Base-by-base conservation (phyloP, 2,329 filamentous ascomycete genomes). In the Phyllosticta citribraziliensis region DNA sequence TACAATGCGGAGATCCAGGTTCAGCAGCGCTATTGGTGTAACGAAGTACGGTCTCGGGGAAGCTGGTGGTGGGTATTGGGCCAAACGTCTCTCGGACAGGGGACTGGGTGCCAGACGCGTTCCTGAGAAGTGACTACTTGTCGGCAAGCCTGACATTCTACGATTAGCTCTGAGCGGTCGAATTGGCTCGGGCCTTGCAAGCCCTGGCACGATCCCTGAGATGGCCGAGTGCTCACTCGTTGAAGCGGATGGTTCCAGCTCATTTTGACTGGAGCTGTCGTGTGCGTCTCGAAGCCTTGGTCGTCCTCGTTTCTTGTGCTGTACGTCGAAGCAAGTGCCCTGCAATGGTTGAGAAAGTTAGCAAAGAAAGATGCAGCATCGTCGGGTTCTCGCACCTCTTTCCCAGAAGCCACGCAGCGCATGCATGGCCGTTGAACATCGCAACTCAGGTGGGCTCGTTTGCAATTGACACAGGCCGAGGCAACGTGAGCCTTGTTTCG, bases 401-500 rank as follows among this genome's bases (percentile, higher is more conserved):
- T 94, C 63, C 88, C 88, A 69, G 89, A 90, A 67, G 84, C 84
- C 35, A 88, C 77, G 70, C 89, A 94, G 70, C 89, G 83, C 27
- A 87, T 86, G 70, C 89, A 94, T 27, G 89, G 89, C 61, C 89
- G 82, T 73, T 90, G 87, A 57, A 88, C 75, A 69, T 82, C 80
- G 67, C 80, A 83, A 64, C 79, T 81, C 65, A 94, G 80, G 81
- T 94, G 89, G 47, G 89, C 89, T 73, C 85, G 86, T 72, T 93
- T 93, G 77, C 89, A 94, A 63, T 91, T 90, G 66, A 93, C 86
- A 71, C 89, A 94, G 25, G 89, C 89, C 40, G 88, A 92, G 57
- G 88, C 88, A 58, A 93, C 89, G 76, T 94, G 89, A 14, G 88
- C 88, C 70, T 91, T 91, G 5, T 87, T 86, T 72, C 74, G 70